Evolutionary conservation across 306 rosid genomes (phyloP), one percentile per base, ranked within the genome.

Genomic region (Abrus precatorius): DNA sequence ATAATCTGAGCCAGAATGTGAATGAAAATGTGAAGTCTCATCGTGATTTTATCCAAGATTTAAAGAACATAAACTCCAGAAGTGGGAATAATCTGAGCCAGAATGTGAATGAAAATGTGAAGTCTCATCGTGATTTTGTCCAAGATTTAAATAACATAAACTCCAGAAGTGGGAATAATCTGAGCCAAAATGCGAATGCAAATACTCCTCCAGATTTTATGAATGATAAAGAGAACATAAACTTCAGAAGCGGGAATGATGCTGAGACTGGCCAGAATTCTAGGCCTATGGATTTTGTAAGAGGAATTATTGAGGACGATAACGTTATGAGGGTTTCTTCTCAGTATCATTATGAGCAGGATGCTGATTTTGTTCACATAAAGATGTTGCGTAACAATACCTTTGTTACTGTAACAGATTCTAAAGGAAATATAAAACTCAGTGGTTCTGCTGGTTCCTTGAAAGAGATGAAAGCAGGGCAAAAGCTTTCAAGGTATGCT

Each of bases 321-420:
- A 87, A 30, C 45, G 1, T 83, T 44, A 14, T 13, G 65, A 64
- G 62, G 50, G 38, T 57, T 80, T 14, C 85, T 78, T 74, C 81
- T 55, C 77, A 60, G 20, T 52, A 47, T 68, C 83, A 50, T 14
- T 34, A 84, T 5, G 93, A 86, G 87, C 82, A 71, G 2, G 90
- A 85, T 80, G 93, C 90, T 60, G 99, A 95, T 79, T 66, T 86
- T 80, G 99, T 95, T 80, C 97, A 95, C 72, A 59, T 94, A 72
- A 94, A 94, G 88, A 36, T 94, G 78, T 65, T 86, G 87, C 90
- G 88, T 9, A 94, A 90, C 84, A 90, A 94, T 67, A 85, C 93
- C 7, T 94, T 94, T 71, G 88, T 93, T 27, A 90, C 97, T 1
- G 89, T 90, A 55, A 94, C 92, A 0, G 95, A 90, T 77, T 78